Evolutionary conservation across 139 green algal genomes (phyloP).

Genomic region (Ettlia oleoabundans): DNA sequence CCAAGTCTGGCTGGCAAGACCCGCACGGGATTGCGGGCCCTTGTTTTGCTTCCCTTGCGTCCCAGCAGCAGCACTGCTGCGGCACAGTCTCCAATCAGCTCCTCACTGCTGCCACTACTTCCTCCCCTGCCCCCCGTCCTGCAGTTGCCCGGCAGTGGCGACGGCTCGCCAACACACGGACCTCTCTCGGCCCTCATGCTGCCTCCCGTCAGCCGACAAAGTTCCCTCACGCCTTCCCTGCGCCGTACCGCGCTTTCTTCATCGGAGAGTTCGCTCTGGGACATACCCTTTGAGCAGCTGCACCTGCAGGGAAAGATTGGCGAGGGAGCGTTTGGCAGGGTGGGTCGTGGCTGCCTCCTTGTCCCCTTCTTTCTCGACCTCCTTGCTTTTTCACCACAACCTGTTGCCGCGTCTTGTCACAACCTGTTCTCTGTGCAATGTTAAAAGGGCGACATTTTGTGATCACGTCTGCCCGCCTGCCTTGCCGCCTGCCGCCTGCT

Average conservation of each 20-base stretch:
- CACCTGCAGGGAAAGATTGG: neutral
- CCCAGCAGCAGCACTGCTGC: neutral
- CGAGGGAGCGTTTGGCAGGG: neutral
- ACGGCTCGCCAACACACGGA: no score
- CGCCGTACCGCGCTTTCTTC: neutral
- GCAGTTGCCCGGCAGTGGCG: neutral
- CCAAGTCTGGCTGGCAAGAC: no score
- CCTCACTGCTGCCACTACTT: neutral
- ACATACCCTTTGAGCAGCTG: neutral
- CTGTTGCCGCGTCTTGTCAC: no score
- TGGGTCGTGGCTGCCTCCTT: neutral
- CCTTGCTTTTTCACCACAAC: no score
- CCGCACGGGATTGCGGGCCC: no score
- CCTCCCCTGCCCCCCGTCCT: neutral
- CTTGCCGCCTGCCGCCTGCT: no score
- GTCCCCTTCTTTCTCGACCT: neutral
- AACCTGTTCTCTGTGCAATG: no score
- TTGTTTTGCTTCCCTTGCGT: no score
- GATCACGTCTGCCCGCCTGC: no score
- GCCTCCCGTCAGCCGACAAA: neutral
- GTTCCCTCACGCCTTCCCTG: neutral
- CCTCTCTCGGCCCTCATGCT: no score
- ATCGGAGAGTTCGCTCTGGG: neutral
- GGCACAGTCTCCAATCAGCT: neutral
- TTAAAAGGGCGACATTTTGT: no score